Evolutionary conservation across 2,329 filamentous ascomycete species (phyloP).

Genomic region (Diaporthe caulivora): DNA sequence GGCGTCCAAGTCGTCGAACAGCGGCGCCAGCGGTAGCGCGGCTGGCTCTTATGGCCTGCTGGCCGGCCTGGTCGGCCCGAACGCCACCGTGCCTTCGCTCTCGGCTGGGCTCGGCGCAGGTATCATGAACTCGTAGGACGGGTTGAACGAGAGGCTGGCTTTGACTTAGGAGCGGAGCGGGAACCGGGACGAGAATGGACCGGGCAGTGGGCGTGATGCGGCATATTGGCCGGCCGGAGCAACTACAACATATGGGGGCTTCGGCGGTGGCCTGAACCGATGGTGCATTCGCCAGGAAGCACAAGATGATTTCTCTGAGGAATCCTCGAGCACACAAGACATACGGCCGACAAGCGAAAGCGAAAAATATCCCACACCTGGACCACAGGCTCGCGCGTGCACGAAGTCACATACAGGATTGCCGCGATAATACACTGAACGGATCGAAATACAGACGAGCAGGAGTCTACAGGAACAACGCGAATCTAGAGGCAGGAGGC

Average conservation of each 20-base stretch:
- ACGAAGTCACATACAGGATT: not conserved
- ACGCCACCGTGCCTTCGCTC: slow-evolving; percentile 30
- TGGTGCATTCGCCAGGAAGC: not conserved
- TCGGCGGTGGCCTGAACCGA: not conserved
- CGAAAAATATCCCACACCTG: not conserved
- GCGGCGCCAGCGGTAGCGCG: slow-evolving; percentile 46
- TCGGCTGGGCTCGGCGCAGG: slow-evolving; percentile 34
- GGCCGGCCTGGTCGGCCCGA: slow-evolving; percentile 26
- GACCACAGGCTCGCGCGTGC: not conserved
- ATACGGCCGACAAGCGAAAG: not conserved
- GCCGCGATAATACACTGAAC: not conserved
- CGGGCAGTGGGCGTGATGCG: not conserved
- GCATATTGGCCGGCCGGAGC: not conserved
- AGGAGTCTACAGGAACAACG: not conserved
- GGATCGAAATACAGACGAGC: not conserved
- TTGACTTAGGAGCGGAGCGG: not conserved
- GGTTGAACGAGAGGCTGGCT: not conserved
- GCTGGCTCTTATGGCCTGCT: slow-evolving; percentile 34
- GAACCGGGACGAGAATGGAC: not conserved
- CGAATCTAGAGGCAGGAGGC: not conserved
- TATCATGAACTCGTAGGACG: slow-evolving; percentile 34
- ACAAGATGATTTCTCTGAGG: not conserved
- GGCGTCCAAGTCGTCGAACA: slow-evolving; percentile 52
- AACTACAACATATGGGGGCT: not conserved
- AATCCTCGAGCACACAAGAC: not conserved